Evolutionary conservation across 2,329 filamentous ascomycete genomes (phyloP).

Genomic region (Cryphonectria naterciae): DNA sequence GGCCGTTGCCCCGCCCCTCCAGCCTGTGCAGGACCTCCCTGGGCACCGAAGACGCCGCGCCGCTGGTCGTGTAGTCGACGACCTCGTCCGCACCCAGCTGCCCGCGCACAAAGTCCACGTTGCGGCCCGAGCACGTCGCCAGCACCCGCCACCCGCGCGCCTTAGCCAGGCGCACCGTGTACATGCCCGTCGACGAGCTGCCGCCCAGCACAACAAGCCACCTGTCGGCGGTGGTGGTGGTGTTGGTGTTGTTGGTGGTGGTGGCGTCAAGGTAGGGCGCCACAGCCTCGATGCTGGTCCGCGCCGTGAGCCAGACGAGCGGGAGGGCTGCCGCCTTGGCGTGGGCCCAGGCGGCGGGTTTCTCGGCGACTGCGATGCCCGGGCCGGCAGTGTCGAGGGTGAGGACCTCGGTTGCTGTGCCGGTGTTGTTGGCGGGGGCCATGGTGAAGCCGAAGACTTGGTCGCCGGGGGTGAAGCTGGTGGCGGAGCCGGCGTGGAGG

Average conservation of each 20-base stretch:
- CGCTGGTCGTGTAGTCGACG: slow-evolving; percentile 5
- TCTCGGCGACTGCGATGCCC: slow-evolving; percentile 5
- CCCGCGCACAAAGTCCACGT: slow-evolving; percentile 8
- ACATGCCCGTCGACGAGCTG: slow-evolving; percentile 11
- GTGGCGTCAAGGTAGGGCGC: not conserved
- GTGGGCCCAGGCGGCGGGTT: slow-evolving; percentile 9
- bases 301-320: slow-evolving; percentile 15
- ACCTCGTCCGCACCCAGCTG: slow-evolving; percentile 16
- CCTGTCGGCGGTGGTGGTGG: no score
- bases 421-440: slow-evolving; percentile 11
- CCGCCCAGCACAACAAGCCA: slow-evolving; percentile 17
- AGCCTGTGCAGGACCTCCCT: slow-evolving; percentile 5
- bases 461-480: not conserved
- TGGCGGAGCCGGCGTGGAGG: not conserved
- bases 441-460: slow-evolving; percentile 19
- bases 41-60: not conserved
- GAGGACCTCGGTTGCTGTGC: slow-evolving; percentile 11
- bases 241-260: not conserved
- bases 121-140: slow-evolving; percentile 15
- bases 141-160: slow-evolving; percentile 13
- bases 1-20: not conserved
- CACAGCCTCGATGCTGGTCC: slow-evolving; percentile 9
- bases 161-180: slow-evolving; percentile 10
- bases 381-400: slow-evolving; percentile 11
- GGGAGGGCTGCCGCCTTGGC: slow-evolving; percentile 8